These are phyloP conservation scores for Entomophthora muscae DNA, from an alignment of 371 early-diverging fungal genomes.

Conservation along the genomic window DNA sequence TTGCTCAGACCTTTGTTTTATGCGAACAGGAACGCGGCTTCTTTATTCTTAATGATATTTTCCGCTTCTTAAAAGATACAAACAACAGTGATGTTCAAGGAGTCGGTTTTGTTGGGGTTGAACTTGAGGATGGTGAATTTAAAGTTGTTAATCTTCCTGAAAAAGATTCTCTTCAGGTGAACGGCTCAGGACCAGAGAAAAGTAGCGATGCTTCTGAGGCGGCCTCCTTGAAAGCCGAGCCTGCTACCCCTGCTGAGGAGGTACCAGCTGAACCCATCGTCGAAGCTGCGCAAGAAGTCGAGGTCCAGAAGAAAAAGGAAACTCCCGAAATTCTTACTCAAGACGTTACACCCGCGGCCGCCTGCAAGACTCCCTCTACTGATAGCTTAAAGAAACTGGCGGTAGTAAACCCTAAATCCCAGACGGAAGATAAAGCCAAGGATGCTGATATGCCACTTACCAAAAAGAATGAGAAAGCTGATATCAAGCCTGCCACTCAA, in stretches of 20 bases:
- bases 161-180: neutral
- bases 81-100: neutral
- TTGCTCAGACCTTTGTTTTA: constrained; percentile 86
- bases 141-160: neutral
- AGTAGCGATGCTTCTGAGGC: neutral
- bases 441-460: neutral
- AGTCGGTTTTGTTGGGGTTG: neutral
- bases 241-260: neutral
- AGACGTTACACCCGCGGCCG: neutral
- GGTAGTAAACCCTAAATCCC: neutral
- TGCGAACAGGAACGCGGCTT: constrained; percentile 81
- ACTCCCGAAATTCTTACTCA: neutral
- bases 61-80: constrained; percentile 74
- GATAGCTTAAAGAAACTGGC: neutral
- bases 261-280: neutral
- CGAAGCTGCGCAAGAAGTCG: neutral
- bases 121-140: neutral
- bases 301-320: neutral
- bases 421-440: neutral
- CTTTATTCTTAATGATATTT: constrained; percentile 86
- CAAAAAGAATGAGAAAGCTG: neutral
- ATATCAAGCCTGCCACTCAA: neutral
- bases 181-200: neutral
- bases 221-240: neutral
- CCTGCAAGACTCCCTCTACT: neutral